A percentile compares a stretch with the other conserved stretches of the same genome.
Evolutionary conservation across 495 filamentous ascomycete species (phyloP).

Genomic region (Hyaloscypha bicolor): DNA sequence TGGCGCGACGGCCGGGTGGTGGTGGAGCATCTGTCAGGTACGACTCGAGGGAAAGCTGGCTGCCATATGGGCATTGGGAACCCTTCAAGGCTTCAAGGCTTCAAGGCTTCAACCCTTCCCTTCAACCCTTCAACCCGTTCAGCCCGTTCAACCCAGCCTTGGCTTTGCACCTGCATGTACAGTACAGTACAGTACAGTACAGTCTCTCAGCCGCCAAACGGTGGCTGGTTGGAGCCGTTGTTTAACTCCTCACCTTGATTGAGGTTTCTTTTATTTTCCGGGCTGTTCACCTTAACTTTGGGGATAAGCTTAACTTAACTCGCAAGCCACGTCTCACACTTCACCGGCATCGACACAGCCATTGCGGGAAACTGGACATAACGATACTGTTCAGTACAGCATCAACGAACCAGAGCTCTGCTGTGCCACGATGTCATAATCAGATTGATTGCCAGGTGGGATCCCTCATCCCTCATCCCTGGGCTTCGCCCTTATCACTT

Average conservation of each 20-base stretch:
- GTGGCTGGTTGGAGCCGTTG: not conserved
- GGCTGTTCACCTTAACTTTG: not conserved
- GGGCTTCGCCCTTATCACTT: not conserved
- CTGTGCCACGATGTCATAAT: not conserved
- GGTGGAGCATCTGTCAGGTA: conserved; percentile 9
- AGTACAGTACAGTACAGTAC: no score
- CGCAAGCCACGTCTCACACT: not conserved
- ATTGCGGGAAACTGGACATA: not conserved
- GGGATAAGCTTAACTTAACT: not conserved
- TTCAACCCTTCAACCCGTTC: no score
- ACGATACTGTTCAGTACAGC: no score
- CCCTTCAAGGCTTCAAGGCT: no score
- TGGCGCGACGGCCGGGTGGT: not conserved
- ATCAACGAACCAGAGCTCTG: not conserved
- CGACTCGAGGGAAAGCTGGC: not conserved
- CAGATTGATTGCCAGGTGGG: not conserved
- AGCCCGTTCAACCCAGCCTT: not conserved
- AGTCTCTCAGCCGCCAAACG: not conserved
- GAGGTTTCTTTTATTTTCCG: not conserved
- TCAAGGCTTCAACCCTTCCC: no score
- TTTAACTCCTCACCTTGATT: not conserved
- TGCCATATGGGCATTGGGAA: not conserved
- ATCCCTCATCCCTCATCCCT: no score
- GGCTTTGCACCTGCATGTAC: not conserved
- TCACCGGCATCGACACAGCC: not conserved